A percentile compares a stretch with the other conserved stretches of the same genome.
phyloP scores from a whole-genome alignment of 371 early-diverging fungal species.

The Syncephalastrum contaminatum region DNA sequence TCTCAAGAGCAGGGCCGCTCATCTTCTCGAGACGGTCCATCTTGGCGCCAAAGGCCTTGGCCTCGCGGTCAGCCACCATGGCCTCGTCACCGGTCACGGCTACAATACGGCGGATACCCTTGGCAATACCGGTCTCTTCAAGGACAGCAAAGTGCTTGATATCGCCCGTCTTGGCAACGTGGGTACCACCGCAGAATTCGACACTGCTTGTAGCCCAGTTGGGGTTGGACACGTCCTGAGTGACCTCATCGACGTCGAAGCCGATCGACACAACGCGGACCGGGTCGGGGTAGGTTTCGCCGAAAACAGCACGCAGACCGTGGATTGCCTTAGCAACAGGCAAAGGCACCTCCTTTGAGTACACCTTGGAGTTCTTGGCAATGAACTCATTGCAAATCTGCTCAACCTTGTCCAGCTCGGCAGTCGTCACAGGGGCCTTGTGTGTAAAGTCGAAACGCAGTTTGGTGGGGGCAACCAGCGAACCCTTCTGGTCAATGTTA shows the following conservation, averaged over 20 bases:
- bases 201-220: constrained; percentile 82
- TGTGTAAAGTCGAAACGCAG: constrained; percentile 97
- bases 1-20: constrained; percentile 68
- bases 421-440: constrained; percentile 74
- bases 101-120: constrained; percentile 97
- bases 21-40: constrained; percentile 60
- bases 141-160: constrained; percentile 89
- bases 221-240: constrained; percentile 77
- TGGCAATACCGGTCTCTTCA: constrained; percentile 95
- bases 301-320: constrained; percentile 95
- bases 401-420: constrained; percentile 86
- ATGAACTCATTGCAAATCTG: constrained; percentile 82
- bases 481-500: constrained; percentile 95
- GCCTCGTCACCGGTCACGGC: constrained; percentile 97
- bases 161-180: constrained; percentile 91
- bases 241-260: constrained; percentile 84
- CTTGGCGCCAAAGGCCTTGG: constrained; percentile 63
- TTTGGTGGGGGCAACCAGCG: constrained; percentile 96
- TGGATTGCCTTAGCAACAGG: constrained; percentile 78
- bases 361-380: constrained; percentile 71
- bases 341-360: constrained; percentile 86
- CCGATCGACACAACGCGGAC: constrained; percentile 95
- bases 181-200: constrained; percentile 99
- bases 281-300: constrained; percentile 96
- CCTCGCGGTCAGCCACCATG: constrained; percentile 62